Evolutionary conservation across 306 rosid species (phyloP), one percentile per base, ranked within the genome.

Genomic region (Lathyrus aphaca): DNA sequence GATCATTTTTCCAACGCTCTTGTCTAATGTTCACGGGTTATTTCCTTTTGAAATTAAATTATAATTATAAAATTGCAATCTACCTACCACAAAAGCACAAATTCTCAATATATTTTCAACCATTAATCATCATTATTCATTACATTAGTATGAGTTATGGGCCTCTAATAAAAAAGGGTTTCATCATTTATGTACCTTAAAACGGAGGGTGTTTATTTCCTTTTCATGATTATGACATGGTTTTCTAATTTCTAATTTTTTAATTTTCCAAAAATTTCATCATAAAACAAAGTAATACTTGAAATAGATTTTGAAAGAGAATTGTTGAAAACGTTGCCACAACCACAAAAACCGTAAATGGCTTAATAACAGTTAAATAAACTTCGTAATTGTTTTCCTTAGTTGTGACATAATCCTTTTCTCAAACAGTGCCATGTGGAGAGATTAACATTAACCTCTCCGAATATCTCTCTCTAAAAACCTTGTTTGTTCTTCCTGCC

Each of bases 1-100:
- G 25, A 51, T 65, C 21, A 43, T 58, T 38, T 21, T 78, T 65
- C 40, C 43, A 63, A 79, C 76, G 82, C 84, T 79, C 75, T 66
- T 21, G 32, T 32, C 82, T 29, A 78, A 61, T 40, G 44, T 60
- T 81, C 88, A 79, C 88, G 82, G 78, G 88, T 65, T 64, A 75
- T 84, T 84, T 48, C 67, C 65, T 72, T 10, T 79, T 73, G 48
- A 68, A 79, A 61, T 79, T 73, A 79, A 79, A 44, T 12, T 40
- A 58, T 51, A 68, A 73, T 79, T 40, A 58, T 51, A 68, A 73
- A 73, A 73, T 66, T 65, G 63, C 66, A 68, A 74, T 70, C 43
- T 70, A 65, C 86, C 86, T 35, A 64, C 69, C 75, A 64, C 77
- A 63, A 64, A 6, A 44, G 13, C 75, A 67, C 64, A 13, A 42